These are phyloP conservation scores for Dothideomycetidae sp. DNA, from an alignment of 2,329 filamentous ascomycete genomes.

Conservation along the genomic window DNA sequence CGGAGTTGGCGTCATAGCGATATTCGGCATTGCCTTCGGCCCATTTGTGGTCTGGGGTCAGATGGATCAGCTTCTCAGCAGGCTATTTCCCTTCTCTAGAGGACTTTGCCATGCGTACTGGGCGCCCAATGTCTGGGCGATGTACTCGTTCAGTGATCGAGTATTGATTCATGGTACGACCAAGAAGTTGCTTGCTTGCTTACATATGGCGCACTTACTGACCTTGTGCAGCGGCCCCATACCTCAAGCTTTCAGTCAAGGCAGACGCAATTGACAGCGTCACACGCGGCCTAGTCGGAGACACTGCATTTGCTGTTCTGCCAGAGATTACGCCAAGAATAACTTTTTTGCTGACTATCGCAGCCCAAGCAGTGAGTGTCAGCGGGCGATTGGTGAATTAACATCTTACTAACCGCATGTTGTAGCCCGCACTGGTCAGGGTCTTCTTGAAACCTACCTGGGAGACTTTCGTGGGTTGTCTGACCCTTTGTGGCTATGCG, in stretches of 20 bases:
- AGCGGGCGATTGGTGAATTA: background rate
- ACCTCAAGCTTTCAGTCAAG: constrained; percentile 60
- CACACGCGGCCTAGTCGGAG: constrained; percentile 82
- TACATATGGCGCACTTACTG: background rate
- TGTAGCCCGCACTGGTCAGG: constrained; percentile 57
- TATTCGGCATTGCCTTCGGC: constrained; percentile 73
- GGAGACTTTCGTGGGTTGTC: constrained; percentile 76
- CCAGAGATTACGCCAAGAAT: constrained; percentile 67
- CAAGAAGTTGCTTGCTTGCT: background rate
- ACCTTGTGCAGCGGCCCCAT: constrained; percentile 54
- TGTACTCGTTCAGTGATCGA: constrained; percentile 86
- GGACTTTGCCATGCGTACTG: constrained; percentile 96
- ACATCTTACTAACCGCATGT: constrained; percentile 9
- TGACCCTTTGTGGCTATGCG: constrained; percentile 87
- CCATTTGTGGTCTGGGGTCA: constrained; percentile 75
- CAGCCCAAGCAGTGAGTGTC: constrained; percentile 54
- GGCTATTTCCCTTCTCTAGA: constrained; percentile 85
- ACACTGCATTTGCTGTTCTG: constrained; percentile 85
- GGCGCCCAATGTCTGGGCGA: constrained; percentile 93
- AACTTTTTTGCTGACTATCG: constrained; percentile 70
- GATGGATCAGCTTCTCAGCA: constrained; percentile 65
- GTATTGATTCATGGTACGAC: constrained; percentile 62
- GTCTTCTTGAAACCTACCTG: constrained; percentile 69
- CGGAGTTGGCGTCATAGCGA: constrained; percentile 52
- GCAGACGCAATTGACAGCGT: constrained; percentile 68